Conservation (phyloP, 1,284 basidiomycete genomes). For the Takashimella tepidaria region DNA sequence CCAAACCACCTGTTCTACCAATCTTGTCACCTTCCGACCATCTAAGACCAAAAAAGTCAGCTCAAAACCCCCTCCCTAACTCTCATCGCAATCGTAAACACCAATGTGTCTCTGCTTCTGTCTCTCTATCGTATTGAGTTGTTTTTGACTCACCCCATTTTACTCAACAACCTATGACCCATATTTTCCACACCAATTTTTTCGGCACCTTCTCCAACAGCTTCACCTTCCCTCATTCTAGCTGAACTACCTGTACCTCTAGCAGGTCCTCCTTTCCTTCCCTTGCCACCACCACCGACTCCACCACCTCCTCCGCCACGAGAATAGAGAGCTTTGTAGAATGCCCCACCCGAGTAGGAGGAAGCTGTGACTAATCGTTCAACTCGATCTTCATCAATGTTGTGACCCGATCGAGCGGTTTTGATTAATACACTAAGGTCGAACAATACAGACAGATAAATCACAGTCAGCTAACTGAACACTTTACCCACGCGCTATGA, state of each 20-base stretch:
- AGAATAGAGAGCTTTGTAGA: conserved; percentile 43
- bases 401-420: conserved; percentile 56
- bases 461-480: too few relatives aligned
- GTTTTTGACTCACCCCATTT: conserved; percentile 42
- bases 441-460: conserved; percentile 8
- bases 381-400: conserved; percentile 61
- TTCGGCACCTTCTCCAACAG: conserved; percentile 44
- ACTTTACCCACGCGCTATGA: too few relatives aligned
- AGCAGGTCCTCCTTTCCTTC: conserved; percentile 8
- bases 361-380: conserved; percentile 51
- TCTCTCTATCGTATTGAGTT: neutral
- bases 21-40: conserved; percentile 47
- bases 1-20: conserved; percentile 41
- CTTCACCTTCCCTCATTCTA: conserved; percentile 42
- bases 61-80: neutral
- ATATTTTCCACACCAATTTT: conserved; percentile 46
- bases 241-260: conserved; percentile 17
- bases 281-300: conserved; percentile 11
- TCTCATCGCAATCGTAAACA: neutral
- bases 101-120: neutral
- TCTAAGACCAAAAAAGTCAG: conserved; percentile 9
- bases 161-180: conserved; percentile 45
- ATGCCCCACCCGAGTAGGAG: conserved; percentile 24
- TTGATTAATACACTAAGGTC: conserved; percentile 67
- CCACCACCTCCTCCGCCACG: conserved; percentile 13